Evolutionary conservation across 495 filamentous ascomycete species (phyloP), one percentile per base, ranked within the genome.

Genomic region (Penicillium egyptiacum): DNA sequence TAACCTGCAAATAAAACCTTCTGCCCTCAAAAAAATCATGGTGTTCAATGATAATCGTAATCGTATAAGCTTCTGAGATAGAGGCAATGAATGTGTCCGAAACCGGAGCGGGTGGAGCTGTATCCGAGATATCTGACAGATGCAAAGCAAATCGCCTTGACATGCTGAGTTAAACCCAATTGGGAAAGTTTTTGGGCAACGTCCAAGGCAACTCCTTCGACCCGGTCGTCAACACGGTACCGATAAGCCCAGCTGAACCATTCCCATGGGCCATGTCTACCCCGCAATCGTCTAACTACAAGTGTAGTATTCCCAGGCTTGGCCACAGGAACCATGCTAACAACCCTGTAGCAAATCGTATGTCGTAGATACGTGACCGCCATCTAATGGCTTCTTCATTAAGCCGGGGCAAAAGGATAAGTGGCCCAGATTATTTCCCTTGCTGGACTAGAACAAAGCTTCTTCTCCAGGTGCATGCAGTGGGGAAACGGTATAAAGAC

Each of bases 151-250:
- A 35, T 16, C 33, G 33, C 2, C 33, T 16, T 35, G 14, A 16
- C 14, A 35, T n/a, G 30, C n/a, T 16, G 17, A 25, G 41, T 22
- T 52, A 57, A 40, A n/a, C 57, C 33, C 9, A 17, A 50, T 45
- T 8, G 6, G 57, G 57, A 44, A 60, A 12, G 52, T 60, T 45
- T 55, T 60, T 56, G 52, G 57, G 57, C 43, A 46, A 17, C 6
- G 2, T 39, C 35, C 0, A 39, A 0, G n/a, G 6, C 35, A 39
- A 39, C 8, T 39, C 14, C 12, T 3, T 41, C n/a, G n/a, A 42
- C 40, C 20, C 41, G 9, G 9, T 9, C 22, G 5, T 9, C 22
- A 2, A 44, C 20, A 44, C 11, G 22, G 3, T 4, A 47, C 25
- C 12, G 25, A 47, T 47, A 28, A 30, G 25, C 4, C 25, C 11